Conservation (phyloP, 2,329 filamentous ascomycete species). For the Scleromitrula shiraiana region DNA sequence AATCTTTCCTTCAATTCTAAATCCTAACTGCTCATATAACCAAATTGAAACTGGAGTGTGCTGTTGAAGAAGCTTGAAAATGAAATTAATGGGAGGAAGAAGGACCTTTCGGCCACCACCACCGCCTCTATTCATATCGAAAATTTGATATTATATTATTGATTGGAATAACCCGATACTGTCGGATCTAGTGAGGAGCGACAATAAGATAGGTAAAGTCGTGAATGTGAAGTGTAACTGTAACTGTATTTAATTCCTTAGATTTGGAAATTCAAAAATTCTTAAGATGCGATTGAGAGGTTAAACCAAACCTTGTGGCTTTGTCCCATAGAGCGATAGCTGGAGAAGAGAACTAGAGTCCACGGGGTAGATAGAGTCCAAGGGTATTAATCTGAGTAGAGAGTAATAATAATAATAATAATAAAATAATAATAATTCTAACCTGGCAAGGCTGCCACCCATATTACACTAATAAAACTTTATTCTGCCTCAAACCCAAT, state of each 20-base stretch:
- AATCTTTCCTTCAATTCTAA: constrained; percentile 94
- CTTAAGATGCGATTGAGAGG: not conserved
- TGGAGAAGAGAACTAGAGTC: too few relatives aligned
- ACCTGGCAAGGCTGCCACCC: constrained; percentile 5
- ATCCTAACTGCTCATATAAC: constrained; percentile 92
- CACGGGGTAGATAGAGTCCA: too few relatives aligned
- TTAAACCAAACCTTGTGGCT: too few relatives aligned
- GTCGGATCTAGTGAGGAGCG: too few relatives aligned
- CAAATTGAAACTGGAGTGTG: constrained; percentile 83
- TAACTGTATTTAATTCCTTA: too few relatives aligned
- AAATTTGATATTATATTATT: not conserved
- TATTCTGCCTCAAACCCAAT: constrained; percentile 7
- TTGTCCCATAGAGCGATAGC: too few relatives aligned
- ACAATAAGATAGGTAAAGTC: too few relatives aligned
- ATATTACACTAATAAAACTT: constrained; percentile 11
- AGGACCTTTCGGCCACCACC: constrained; percentile 54
- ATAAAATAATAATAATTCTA: too few relatives aligned
- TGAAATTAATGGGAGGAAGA: constrained; percentile 76
- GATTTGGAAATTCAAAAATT: not conserved
- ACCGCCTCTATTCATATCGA: constrained; percentile 30
- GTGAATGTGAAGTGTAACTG: too few relatives aligned
- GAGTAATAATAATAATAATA: too few relatives aligned
- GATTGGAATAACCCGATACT: too few relatives aligned
- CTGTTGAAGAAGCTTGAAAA: constrained; percentile 79
- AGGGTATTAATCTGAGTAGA: too few relatives aligned